A percentile compares a stretch with the other conserved stretches of the same genome.
Evolutionary conservation across 2,329 filamentous ascomycete genomes (phyloP).

Genomic region (Fusarium sacchari): DNA sequence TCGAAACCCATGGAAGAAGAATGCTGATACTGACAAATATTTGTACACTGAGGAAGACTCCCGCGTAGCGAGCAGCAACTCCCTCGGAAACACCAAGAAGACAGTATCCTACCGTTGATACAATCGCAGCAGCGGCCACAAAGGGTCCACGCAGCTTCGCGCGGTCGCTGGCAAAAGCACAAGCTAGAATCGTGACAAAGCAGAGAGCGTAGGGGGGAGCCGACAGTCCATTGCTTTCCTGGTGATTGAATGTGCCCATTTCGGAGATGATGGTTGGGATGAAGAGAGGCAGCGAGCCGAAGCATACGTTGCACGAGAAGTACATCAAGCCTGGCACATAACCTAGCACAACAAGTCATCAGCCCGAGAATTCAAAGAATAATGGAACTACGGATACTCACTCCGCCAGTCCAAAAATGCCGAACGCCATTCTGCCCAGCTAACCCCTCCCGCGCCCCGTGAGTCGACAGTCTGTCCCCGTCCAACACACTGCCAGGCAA

Average conservation of each 20-base stretch:
- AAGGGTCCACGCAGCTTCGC: background rate
- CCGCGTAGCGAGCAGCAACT: background rate
- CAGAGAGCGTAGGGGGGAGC: background rate
- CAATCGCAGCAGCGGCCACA: background rate
- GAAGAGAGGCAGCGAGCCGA: background rate
- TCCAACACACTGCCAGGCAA: background rate
- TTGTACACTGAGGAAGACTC: background rate
- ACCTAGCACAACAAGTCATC: background rate
- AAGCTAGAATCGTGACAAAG: background rate
- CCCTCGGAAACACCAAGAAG: background rate
- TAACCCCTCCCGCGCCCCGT: background rate
- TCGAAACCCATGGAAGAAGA: background rate
- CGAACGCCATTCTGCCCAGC: background rate
- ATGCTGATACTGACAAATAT: background rate
- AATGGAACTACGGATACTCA: background rate
- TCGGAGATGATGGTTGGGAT: background rate
- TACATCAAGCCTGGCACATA: background rate
- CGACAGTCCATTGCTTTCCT: background rate
- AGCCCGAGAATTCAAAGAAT: background rate
- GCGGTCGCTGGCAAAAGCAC: background rate
- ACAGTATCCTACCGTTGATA: background rate
- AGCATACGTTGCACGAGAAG: background rate
- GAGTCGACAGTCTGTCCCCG: background rate
- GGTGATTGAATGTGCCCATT: background rate
- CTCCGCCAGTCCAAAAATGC: background rate